Percentiles rank a stretch among this genome's conserved stretches.
phyloP scores from a whole-genome alignment of 2,329 filamentous ascomycete genomes.

The Mycosphaerella arachidis region DNA sequence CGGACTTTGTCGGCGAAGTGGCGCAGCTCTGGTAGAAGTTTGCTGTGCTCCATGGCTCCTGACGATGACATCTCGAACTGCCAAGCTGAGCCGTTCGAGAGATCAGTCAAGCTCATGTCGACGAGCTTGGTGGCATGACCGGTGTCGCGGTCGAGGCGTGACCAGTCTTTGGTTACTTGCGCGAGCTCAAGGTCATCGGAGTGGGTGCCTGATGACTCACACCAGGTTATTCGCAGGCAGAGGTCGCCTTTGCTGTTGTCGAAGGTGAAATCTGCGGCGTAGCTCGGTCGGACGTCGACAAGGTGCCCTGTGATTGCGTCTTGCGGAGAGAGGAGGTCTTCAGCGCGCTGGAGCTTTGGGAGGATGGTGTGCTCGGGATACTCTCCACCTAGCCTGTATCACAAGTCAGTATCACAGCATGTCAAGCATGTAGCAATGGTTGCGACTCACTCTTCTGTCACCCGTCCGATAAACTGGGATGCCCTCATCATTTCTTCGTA shows the following conservation, averaged over 20 bases:
- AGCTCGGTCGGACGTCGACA: constrained; percentile 26
- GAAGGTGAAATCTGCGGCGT: constrained; percentile 30
- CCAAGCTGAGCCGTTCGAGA: constrained; percentile 29
- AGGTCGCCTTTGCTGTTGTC: constrained; percentile 21
- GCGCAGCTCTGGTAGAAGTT: constrained; percentile 12
- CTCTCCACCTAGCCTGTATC: constrained; percentile 27
- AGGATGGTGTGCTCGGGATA: constrained; percentile 20
- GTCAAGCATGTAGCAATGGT: not conserved
- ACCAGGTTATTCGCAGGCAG: constrained; percentile 27
- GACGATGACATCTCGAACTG: constrained; percentile 28
- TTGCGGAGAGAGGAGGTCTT: constrained; percentile 22
- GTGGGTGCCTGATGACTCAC: constrained; percentile 9
- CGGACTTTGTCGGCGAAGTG: constrained; percentile 20
- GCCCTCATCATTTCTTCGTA: constrained; percentile 31
- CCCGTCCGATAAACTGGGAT: constrained; percentile 27
- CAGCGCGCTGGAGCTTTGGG: constrained; percentile 15
- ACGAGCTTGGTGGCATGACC: constrained; percentile 21
- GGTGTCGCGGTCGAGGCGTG: constrained; percentile 24
- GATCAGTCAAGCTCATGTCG: constrained; percentile 26
- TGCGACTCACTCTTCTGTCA: constrained; percentile 33
- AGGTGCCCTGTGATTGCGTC: constrained; percentile 20
- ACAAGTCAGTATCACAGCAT: constrained; percentile 4
- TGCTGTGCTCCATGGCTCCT: constrained; percentile 14
- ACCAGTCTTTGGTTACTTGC: constrained; percentile 23
- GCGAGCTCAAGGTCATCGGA: not conserved